Conservation (phyloP, 2,329 filamentous ascomycete genomes). For the Chlorencoelia australis region DNA sequence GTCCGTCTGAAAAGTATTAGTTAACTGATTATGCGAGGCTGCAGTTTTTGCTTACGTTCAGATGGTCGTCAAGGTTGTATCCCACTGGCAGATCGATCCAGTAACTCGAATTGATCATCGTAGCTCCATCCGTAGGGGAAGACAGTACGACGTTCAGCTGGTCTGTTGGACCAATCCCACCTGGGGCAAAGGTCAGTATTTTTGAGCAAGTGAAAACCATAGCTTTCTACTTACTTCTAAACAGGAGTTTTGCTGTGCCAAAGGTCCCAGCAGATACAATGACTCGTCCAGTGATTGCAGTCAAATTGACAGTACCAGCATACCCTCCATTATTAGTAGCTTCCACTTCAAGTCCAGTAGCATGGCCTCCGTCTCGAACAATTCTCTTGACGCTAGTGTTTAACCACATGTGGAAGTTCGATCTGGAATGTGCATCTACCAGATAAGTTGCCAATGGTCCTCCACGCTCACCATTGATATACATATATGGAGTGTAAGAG, state of each 20-base stretch:
- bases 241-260: slow-evolving; percentile 48
- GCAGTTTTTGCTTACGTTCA: slow-evolving; percentile 31
- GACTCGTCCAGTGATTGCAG: slow-evolving; percentile 49
- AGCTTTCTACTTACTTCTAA: slow-evolving; percentile 38
- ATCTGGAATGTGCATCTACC: slow-evolving; percentile 44
- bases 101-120: slow-evolving; percentile 38
- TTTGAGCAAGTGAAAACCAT: too few species aligned
- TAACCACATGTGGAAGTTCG: slow-evolving; percentile 58
- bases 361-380: slow-evolving; percentile 49
- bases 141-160: slow-evolving; percentile 39
- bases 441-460: slow-evolving; percentile 66
- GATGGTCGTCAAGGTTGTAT: slow-evolving; percentile 47
- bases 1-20: slow-evolving; percentile 30
- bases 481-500: slow-evolving; percentile 58
- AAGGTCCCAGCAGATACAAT: slow-evolving; percentile 60
- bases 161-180: slow-evolving; percentile 42
- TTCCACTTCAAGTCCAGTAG: slow-evolving; percentile 61
- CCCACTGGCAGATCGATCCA: slow-evolving; percentile 53
- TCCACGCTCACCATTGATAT: slow-evolving; percentile 52
- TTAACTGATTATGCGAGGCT: neutral
- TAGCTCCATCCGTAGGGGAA: slow-evolving; percentile 36
- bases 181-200: neutral
- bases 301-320: slow-evolving; percentile 50
- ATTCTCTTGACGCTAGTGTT: slow-evolving; percentile 58
- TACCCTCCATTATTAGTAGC: slow-evolving; percentile 42